Percentiles rank a stretch among this genome's conserved stretches.
phyloP scores from a whole-genome alignment of 371 early-diverging fungal genomes.

The Sporodiniella umbellata region DNA sequence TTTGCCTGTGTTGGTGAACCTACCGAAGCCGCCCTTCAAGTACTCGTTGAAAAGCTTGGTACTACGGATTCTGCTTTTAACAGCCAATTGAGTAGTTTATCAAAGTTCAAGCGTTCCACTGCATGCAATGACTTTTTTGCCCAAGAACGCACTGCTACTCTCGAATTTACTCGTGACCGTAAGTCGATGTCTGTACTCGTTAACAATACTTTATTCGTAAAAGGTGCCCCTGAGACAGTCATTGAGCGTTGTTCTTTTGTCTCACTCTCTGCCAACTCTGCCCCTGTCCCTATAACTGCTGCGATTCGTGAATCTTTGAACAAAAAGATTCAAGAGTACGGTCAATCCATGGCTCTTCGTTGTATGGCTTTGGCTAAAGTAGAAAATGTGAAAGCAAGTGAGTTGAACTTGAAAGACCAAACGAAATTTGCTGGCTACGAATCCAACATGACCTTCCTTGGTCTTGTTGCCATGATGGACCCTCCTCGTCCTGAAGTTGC shows the following conservation, averaged over 20 bases:
- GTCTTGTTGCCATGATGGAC: slow-evolving; percentile 94
- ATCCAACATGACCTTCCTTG: slow-evolving; percentile 85
- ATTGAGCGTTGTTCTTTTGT: slow-evolving; percentile 84
- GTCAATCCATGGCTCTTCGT: slow-evolving; percentile 74
- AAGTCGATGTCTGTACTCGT: slow-evolving; percentile 93
- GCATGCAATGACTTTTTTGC: slow-evolving; percentile 63
- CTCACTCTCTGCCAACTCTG: slow-evolving; percentile 41
- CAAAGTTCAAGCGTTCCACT: slow-evolving; percentile 55
- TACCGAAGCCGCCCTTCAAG: slow-evolving; percentile 97
- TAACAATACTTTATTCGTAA: slow-evolving; percentile 61
- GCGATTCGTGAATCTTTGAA: slow-evolving; percentile 62
- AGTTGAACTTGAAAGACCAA: slow-evolving; percentile 63
- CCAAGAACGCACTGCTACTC: slow-evolving; percentile 61
- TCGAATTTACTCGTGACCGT: slow-evolving; percentile 94
- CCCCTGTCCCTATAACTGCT: slow-evolving; percentile 66
- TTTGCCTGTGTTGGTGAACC: slow-evolving; percentile 91
- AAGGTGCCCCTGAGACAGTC: slow-evolving; percentile 95
- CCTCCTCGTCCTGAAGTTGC: slow-evolving; percentile 95
- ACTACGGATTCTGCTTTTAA: slow-evolving; percentile 70
- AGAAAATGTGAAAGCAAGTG: slow-evolving; percentile 53
- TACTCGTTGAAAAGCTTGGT: slow-evolving; percentile 91
- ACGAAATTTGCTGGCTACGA: slow-evolving; percentile 68
- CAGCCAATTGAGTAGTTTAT: slow-evolving; percentile 40
- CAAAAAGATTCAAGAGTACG: slow-evolving; percentile 74
- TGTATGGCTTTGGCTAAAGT: slow-evolving; percentile 88